phyloP scores from a whole-genome alignment of 169 alveolate species.

The Cryptosporidium bovis region DNA sequence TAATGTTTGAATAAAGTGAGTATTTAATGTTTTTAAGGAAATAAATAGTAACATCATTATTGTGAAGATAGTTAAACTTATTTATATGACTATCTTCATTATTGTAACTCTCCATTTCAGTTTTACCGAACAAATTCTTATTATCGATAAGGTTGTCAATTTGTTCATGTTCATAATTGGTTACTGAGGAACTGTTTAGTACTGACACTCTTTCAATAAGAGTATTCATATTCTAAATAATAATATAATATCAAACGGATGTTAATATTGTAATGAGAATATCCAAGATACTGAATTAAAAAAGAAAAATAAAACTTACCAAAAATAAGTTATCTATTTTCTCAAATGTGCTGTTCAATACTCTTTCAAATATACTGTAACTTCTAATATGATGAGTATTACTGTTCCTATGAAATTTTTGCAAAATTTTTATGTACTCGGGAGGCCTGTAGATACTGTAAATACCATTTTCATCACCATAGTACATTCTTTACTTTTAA shows the following conservation, averaged over 20 bases:
- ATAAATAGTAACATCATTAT: neutral
- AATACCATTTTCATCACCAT: too few relatives aligned
- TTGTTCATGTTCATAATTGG: too few relatives aligned
- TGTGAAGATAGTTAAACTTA: neutral
- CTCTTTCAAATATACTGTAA: neutral
- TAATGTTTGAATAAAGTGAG: neutral
- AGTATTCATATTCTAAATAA: slow-evolving; percentile 3
- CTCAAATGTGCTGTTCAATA: slow-evolving; percentile 3
- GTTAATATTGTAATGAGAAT: neutral
- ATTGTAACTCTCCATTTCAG: neutral
- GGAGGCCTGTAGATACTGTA: slow-evolving; percentile 2
- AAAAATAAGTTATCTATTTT: slow-evolving; percentile 21
- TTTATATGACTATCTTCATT: neutral
- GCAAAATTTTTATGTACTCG: slow-evolving; percentile 31
- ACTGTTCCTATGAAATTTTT: neutral
- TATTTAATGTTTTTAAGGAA: slow-evolving; percentile 17
- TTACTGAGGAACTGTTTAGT: too few relatives aligned
- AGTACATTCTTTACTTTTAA: too few relatives aligned
- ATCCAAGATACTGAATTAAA: neutral
- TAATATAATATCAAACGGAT: neutral
- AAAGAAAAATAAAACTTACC: slow-evolving; percentile 19
- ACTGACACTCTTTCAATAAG: slow-evolving; percentile 15
- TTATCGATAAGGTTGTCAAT: neutral
- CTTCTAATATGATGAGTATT: neutral
- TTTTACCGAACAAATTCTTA: neutral